Base-by-base conservation (phyloP, 2,329 filamentous ascomycete genomes). In the Phyllachora maydis region DNA sequence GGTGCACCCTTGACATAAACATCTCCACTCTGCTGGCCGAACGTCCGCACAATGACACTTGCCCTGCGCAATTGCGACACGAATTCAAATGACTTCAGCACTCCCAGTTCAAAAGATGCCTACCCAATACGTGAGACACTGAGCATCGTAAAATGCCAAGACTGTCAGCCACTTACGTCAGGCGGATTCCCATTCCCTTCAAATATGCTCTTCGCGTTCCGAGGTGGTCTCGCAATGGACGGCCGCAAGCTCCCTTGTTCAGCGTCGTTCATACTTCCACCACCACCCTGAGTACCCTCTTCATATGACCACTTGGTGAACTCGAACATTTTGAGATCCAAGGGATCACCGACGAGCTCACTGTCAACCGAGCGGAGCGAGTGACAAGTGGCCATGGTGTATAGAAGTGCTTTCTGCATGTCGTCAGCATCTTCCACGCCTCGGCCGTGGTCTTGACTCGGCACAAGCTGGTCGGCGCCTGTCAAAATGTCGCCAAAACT, bases 301-400 rank as follows among this genome's bases (percentile, higher is more conserved):
- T 92, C 77, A 35, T 79, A 98, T 4, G 67, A 65, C 88, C 88
- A 98, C 5, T 65, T 64, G 0, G 88, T 95, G 35, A 92, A 98
- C 33, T 92, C 74, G 42, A 98, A 98, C 88, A 98, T 98, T 43
- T 95, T 95, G 27, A 93, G 59, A 43, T 98, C 88, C 2, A 98
- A 56, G 4, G 90, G 88, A 39, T 98, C 88, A 1, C 88, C 88
- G 16, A 98, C 62, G 19, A 95, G 63, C 41, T 93, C 82, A 22
- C 67, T 74, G 30, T 95, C 83, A 10, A 98, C 73, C 8, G 74
- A 65, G 22, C 83, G 68, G 6, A 98, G 57, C 0, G 85, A 91
- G 44, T 98, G 88, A 28, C 88, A 98, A 1, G 88, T 98, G 6
- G 88, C 82, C 88, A 98, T 98, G 0, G 82, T 83, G 41, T 88